Base-by-base conservation (phyloP, 257 asterid genomes). In the Solanum chmielewskii region DNA sequence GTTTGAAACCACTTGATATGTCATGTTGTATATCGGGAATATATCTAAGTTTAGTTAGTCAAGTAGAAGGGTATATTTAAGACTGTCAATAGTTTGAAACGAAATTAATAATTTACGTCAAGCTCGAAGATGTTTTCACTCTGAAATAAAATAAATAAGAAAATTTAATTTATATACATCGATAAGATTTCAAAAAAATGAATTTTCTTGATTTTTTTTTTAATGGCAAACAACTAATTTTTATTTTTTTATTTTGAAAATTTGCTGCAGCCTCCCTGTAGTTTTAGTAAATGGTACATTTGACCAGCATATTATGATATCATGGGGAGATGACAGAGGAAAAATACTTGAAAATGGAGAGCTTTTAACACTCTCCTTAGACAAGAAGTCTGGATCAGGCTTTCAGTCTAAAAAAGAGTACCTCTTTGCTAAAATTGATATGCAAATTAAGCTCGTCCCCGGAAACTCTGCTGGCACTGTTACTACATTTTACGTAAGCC, bases 391-490 rank as follows among this genome's bases (percentile, higher is more conserved):
- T 1, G 98, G 98, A 16, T 91, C 98, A 1, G 98, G 98, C 12
- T 96, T 96, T 83, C 96, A 94, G 62, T 96, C 98, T 2, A 92
- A 92, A 87, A 94, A 92, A 88, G 95, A 94, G 64, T 89, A 92
- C 49, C 86, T 94, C 16, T 95, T 93, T 12, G 97, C 91, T 25
- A 92, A 91, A 88, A 91, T 96, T 12, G 96, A 96, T 15, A 94
- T 96, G 95, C 94, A 92, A 68, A 93, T 96, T 85, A 96, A 96
- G 90, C 98, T 94, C 33, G 90, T 96, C 66, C 93, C 95, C 0
- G 98, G 98, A 9, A 88, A 95, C 66, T 93, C 98, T 12, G 98
- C 98, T 2, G 98, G 98, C 89, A 95, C 98, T 0, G 95, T 95
- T 92, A 94, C 98, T n/a, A 94, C 98, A 20, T 95, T 93, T 45